A percentile compares a stretch with the other conserved stretches of the same genome.
These are phyloP conservation scores for Candida saitoana DNA, from an alignment of 805 yeast species.

Conservation along the genomic window DNA sequence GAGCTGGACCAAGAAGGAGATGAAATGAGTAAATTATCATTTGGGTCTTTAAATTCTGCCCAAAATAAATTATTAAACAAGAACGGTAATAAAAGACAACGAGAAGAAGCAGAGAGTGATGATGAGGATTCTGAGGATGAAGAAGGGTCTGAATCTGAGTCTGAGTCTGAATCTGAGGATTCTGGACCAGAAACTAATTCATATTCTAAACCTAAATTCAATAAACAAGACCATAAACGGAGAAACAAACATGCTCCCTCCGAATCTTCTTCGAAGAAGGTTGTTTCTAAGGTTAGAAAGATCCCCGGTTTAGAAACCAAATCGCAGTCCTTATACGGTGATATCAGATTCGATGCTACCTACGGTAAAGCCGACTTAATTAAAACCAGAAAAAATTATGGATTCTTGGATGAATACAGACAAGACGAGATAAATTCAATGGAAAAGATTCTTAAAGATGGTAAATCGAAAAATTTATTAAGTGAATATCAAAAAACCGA, in stretches of 20 bases:
- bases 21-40: constrained; percentile 53
- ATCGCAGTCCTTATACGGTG: constrained; percentile 52
- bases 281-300: constrained; percentile 65
- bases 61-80: constrained; percentile 41
- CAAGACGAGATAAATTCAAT: constrained; percentile 64
- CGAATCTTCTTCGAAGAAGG: constrained; percentile 69
- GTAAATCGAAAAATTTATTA: constrained; percentile 38
- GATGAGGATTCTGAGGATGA: constrained; percentile 7
- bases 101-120: background rate
- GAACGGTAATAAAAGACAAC: constrained; percentile 5
- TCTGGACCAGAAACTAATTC: constrained; percentile 34
- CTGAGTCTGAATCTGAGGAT: constrained; percentile 12
- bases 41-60: constrained; percentile 61
- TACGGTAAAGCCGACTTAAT: constrained; percentile 76
- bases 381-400: constrained; percentile 69
- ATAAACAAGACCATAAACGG: constrained; percentile 20
- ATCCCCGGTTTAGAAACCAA: constrained; percentile 61
- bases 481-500: constrained; percentile 46
- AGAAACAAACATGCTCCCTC: constrained; percentile 83
- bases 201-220: constrained; percentile 8
- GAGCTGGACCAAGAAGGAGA: constrained; percentile 28
- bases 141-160: constrained; percentile 7
- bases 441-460: constrained; percentile 53
- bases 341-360: constrained; percentile 88
- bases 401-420: constrained; percentile 83